phyloP scores from a whole-genome alignment of 225 moss, liverwort and hornwort genomes.

The Straminergon stramineum region DNA sequence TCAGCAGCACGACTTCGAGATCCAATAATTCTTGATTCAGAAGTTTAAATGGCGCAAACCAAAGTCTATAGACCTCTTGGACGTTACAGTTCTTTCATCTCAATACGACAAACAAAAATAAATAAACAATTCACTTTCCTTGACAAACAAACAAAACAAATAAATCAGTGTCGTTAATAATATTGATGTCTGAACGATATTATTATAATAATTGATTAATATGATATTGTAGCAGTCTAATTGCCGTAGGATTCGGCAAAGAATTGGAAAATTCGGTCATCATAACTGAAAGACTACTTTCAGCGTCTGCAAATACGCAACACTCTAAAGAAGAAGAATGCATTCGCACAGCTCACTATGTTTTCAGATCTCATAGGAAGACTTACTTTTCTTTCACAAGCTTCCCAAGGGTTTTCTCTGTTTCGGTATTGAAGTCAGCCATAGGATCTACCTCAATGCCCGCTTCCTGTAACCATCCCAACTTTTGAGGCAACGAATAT shows the following conservation, averaged over 20 bases:
- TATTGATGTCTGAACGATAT: neutral
- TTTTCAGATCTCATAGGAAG: neutral
- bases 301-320: neutral
- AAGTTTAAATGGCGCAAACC: neutral
- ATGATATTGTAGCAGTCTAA: neutral
- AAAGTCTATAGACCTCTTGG: neutral
- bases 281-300: neutral
- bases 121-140: neutral
- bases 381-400: slow-evolving; percentile 94
- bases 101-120: neutral
- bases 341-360: neutral
- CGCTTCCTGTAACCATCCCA: slow-evolving; percentile 47
- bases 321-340: neutral
- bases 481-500: neutral
- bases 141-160: neutral
- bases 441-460: slow-evolving; percentile 69
- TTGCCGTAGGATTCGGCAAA: neutral
- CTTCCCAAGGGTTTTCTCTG: slow-evolving; percentile 70
- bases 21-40: neutral
- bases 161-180: neutral
- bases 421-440: slow-evolving; percentile 81
- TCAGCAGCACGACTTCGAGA: neutral
- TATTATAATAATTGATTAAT: neutral
- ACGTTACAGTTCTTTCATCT: neutral
- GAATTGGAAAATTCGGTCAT: neutral